These are phyloP conservation scores for Coemansia sp. DNA, from an alignment of 192 early-diverging fungal species.

Conservation along the genomic window DNA sequence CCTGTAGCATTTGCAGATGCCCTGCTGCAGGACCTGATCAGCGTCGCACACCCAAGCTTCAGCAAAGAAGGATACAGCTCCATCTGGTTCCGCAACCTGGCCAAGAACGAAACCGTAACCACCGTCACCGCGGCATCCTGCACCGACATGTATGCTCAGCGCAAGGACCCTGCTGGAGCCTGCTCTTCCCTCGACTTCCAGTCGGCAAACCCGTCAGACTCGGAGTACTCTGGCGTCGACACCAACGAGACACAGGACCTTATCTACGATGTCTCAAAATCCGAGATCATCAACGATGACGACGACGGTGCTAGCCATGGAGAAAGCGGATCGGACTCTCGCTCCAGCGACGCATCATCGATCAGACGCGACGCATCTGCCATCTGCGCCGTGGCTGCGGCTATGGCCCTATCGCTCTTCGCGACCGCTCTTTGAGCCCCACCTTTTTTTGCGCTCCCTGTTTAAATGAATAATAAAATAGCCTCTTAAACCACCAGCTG, in stretches of 20 bases:
- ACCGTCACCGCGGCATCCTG: constrained; percentile 57
- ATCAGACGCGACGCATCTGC: background rate
- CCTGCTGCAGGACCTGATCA: constrained; percentile 68
- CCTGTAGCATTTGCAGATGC: constrained; percentile 68
- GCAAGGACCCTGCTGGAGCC: constrained; percentile 24
- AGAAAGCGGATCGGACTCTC: background rate
- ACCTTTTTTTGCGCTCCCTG: background rate
- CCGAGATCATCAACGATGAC: constrained; percentile 30
- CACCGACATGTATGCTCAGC: constrained; percentile 48
- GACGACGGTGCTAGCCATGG: background rate
- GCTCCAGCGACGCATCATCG: constrained; percentile 4
- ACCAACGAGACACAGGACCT: constrained; percentile 44
- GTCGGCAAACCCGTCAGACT: constrained; percentile 36
- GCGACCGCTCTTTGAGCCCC: background rate
- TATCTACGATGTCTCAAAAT: constrained; percentile 46
- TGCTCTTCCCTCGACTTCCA: constrained; percentile 44
- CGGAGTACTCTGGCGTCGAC: constrained; percentile 39
- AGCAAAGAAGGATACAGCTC: constrained; percentile 54
- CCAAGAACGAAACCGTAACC: constrained; percentile 56
- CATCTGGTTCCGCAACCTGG: constrained; percentile 74
- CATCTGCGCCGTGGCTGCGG: background rate
- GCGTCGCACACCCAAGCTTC: constrained; percentile 61
- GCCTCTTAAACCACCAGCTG: background rate
- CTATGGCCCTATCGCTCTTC: background rate
- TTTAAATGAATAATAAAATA: background rate